Evolutionary conservation across 495 filamentous ascomycete genomes (phyloP).

Genomic region (Xylaria nigripes): DNA sequence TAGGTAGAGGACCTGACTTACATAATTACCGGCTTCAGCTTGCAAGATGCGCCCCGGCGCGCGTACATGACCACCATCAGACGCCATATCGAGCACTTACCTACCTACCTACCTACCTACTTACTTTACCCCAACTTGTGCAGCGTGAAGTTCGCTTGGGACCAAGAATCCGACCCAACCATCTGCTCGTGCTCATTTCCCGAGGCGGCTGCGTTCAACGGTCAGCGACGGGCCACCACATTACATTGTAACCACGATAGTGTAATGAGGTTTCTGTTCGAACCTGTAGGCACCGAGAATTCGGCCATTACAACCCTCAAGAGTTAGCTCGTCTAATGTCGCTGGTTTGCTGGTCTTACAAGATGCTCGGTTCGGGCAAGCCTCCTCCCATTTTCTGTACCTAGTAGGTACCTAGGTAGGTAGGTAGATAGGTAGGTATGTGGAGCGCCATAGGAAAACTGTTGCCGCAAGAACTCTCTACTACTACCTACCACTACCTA

Average conservation of each 20-base stretch:
- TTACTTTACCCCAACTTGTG: not conserved
- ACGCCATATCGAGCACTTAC: not conserved
- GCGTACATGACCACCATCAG: no score
- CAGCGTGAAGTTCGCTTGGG: not conserved
- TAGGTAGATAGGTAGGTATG: no score
- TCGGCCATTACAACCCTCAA: constrained; percentile 1
- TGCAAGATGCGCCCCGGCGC: not conserved
- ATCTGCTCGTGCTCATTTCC: not conserved
- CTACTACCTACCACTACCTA: no score
- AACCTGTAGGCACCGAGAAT: constrained; percentile 2
- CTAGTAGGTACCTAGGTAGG: no score
- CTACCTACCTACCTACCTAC: no score
- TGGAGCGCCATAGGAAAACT: no score
- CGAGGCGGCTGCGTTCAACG: not conserved
- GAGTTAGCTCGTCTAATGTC: not conserved
- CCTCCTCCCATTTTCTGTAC: no score
- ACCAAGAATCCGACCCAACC: constrained; percentile 2
- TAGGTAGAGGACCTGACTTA: no score
- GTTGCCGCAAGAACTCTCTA: no score
- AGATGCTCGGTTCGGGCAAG: no score
- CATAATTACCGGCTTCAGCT: not conserved
- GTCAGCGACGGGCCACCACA: constrained; percentile 1
- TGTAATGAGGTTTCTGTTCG: not conserved
- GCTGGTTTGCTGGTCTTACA: not conserved
- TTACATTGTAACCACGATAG: not conserved